Conservation (phyloP, 495 filamentous ascomycete genomes). For the Penicillium chermesinum region DNA sequence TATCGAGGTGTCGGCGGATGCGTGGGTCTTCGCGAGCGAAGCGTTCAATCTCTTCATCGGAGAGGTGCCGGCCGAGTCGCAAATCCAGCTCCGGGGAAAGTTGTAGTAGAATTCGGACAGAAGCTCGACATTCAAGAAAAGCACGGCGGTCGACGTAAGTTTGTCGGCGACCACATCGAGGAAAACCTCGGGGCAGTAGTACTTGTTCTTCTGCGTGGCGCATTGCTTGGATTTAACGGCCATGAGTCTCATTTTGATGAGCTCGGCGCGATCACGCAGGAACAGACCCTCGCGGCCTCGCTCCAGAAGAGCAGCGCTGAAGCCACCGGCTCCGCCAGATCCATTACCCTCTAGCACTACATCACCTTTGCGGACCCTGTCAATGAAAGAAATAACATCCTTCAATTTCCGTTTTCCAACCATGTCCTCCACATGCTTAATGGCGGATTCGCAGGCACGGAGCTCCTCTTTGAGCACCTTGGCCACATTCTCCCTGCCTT, state of each 20-base stretch:
- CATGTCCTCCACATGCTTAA: constrained; percentile 65
- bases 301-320: constrained; percentile 72
- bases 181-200: constrained; percentile 95
- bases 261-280: constrained; percentile 81
- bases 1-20: constrained; percentile 80
- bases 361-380: constrained; percentile 78
- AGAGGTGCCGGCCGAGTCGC: constrained; percentile 77
- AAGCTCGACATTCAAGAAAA: constrained; percentile 97
- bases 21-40: constrained; percentile 92
- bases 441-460: constrained; percentile 70
- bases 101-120: constrained; percentile 96
- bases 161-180: constrained; percentile 95
- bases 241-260: constrained; percentile 82
- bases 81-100: constrained; percentile 91
- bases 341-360: constrained; percentile 78
- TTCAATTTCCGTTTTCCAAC: constrained; percentile 77
- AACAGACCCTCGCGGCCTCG: constrained; percentile 89
- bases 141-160: constrained; percentile 86
- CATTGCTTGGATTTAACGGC: constrained; percentile 88
- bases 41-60: constrained; percentile 70
- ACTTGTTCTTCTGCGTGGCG: constrained; percentile 75
- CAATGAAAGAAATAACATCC: constrained; percentile 88
- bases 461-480: constrained; percentile 79
- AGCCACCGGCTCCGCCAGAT: constrained; percentile 81
- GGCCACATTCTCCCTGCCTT: constrained; percentile 73